Base-by-base conservation (phyloP, 306 rosid genomes). In the Echinosophora koreensis region DNA sequence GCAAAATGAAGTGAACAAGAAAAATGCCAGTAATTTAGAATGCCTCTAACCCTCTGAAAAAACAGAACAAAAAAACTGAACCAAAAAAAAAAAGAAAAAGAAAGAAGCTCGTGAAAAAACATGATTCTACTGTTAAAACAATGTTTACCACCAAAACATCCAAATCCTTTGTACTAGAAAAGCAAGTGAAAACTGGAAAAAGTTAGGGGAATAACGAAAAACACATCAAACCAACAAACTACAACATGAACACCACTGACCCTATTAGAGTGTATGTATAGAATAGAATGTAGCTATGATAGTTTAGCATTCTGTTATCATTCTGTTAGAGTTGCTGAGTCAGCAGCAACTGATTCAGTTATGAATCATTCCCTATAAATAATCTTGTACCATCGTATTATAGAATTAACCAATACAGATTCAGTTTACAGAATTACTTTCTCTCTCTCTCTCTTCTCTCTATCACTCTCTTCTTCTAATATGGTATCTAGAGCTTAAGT, bases 1-100 rank as follows among this genome's bases (percentile, higher is more conserved):
- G 97, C 84, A 86, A 30, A 73, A 76, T 66, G 35, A 82, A 64
- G 81, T 13, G 66, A 32, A 80, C 38, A 55, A 50, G 11, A 71
- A 59, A 69, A 77, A 57, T 4, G 16, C 32, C 16, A 47, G 12
- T 63, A 47, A 75, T 83, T 57, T n/a, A 76, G 71, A 75, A 68
- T 0, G 4, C 60, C 30, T 11, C 64, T 73, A 71, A 66, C 18
- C 7, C 34, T 15, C 35, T 6, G 51, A 69, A 55, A 77, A 77
- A 49, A 32, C 4, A 64, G 52, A 55, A 77, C 55, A 27, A 30
- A 81, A 47, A 64, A 72, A 46, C 32, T 11, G 30, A 63, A 39
- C 57, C 38, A 57, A 41, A 55, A 71, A 57, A 58, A 75, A 50
- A 64, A 18, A 65, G 35, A 37, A 50, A 37, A 50, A 38, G 50